A percentile compares a stretch with the other conserved stretches of the same genome.
Conservation (phyloP, 2,329 filamentous ascomycete species). For the Paecilomyces variotii region DNA sequence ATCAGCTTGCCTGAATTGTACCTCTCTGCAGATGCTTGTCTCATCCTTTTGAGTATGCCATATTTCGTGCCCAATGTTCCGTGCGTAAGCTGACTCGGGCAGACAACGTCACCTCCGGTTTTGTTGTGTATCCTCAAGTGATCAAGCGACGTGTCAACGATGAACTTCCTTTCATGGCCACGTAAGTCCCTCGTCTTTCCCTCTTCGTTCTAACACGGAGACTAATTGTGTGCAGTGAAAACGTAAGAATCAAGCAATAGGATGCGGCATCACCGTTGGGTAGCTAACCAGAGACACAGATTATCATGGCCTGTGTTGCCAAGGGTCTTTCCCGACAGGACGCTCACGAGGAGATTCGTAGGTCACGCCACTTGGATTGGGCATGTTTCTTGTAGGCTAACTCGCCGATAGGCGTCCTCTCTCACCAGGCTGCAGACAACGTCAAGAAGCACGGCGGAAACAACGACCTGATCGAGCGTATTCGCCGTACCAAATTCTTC, state of each 20-base stretch:
- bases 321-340: constrained; percentile 68
- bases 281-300: constrained; percentile 39
- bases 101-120: constrained; percentile 59
- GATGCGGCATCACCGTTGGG: constrained; percentile 2
- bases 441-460: constrained; percentile 65
- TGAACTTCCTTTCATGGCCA: constrained; percentile 83
- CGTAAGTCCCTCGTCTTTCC: constrained; percentile 33
- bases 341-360: constrained; percentile 75
- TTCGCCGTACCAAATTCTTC: constrained; percentile 68
- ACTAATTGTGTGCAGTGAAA: not conserved
- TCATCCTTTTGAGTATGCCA: constrained; percentile 27
- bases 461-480: constrained; percentile 76
- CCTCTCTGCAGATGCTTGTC: constrained; percentile 56
- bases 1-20: constrained; percentile 59
- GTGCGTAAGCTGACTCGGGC: constrained; percentile 56
- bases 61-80: constrained; percentile 50
- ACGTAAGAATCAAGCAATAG: not conserved
- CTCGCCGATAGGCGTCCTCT: constrained; percentile 48
- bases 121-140: constrained; percentile 71
- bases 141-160: constrained; percentile 61
- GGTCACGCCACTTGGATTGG: not conserved
- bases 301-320: constrained; percentile 71
- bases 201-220: not conserved
- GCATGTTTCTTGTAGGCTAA: not conserved
- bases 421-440: constrained; percentile 62